Conservation (phyloP, 805 yeast genomes). For the Myxozyma udenii region DNA sequence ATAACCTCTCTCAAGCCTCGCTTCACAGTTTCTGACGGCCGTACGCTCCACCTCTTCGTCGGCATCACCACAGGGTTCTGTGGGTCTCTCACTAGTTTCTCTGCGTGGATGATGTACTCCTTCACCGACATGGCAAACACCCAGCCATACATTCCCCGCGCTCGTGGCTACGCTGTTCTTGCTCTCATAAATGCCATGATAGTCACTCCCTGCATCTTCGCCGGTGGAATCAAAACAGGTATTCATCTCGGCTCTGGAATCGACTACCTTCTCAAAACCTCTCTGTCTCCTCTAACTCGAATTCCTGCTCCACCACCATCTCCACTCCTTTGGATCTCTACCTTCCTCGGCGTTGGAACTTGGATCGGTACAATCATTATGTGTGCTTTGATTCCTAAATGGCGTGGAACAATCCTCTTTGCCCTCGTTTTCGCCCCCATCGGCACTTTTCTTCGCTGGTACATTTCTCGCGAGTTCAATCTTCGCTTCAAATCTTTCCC, state of each 20-base stretch:
- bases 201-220: slow-evolving; percentile 26
- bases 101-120: slow-evolving; percentile 31
- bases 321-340: neutral
- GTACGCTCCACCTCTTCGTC: slow-evolving; percentile 17
- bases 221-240: slow-evolving; percentile 28
- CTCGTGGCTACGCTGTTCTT: slow-evolving; percentile 30
- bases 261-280: slow-evolving; percentile 2
- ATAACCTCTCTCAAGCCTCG: slow-evolving; percentile 16
- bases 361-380: slow-evolving; percentile 31
- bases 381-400: slow-evolving; percentile 20
- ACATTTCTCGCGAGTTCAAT: slow-evolving; percentile 24
- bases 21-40: slow-evolving; percentile 7
- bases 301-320: neutral
- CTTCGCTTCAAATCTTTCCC: slow-evolving; percentile 22
- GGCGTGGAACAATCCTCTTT: slow-evolving; percentile 31
- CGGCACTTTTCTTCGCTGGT: slow-evolving; percentile 30
- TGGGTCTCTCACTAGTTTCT: slow-evolving; percentile 34
- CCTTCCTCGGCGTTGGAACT: slow-evolving; percentile 23
- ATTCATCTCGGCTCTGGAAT: slow-evolving; percentile 27
- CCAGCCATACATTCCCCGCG: slow-evolving; percentile 11
- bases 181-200: slow-evolving; percentile 25
- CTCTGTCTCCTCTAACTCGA: neutral
- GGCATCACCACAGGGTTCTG: slow-evolving; percentile 34
- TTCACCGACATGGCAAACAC: slow-evolving; percentile 31
- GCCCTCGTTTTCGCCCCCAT: slow-evolving; percentile 29